These are phyloP conservation scores for Puccinia sorghi DNA, from an alignment of 1,284 basidiomycete species.

Conservation along the genomic window DNA sequence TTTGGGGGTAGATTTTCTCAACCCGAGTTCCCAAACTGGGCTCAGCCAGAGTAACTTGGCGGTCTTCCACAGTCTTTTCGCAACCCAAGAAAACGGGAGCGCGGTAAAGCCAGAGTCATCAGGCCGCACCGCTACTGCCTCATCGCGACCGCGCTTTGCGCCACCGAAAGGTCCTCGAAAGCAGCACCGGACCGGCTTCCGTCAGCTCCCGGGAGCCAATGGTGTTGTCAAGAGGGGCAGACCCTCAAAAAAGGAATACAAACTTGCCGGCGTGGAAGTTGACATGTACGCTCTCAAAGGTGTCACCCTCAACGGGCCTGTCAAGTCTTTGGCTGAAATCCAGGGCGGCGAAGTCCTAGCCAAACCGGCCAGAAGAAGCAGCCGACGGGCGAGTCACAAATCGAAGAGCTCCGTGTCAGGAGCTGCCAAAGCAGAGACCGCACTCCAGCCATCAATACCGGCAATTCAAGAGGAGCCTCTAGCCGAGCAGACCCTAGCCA, in stretches of 20 bases:
- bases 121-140: not conserved
- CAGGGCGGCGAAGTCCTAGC: not conserved
- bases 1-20: not conserved
- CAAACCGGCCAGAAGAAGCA: not conserved
- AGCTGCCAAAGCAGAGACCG: not conserved
- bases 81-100: not conserved
- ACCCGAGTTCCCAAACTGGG: not conserved
- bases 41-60: slow-evolving; percentile 10
- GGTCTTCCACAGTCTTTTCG: not conserved
- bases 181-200: slow-evolving; percentile 47
- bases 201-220: slow-evolving; percentile 27
- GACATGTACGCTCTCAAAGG: slow-evolving; percentile 45
- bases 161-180: slow-evolving; percentile 38
- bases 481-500: not conserved
- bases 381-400: not conserved
- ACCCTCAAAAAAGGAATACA: slow-evolving; percentile 44
- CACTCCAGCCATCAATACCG: not conserved
- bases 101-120: slow-evolving; percentile 7
- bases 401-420: not conserved
- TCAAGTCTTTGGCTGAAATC: slow-evolving; percentile 18
- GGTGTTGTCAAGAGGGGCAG: slow-evolving; percentile 41
- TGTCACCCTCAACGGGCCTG: slow-evolving; percentile 22
- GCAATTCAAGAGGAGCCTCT: not conserved
- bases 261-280: slow-evolving; percentile 28
- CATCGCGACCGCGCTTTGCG: slow-evolving; percentile 6